Evolutionary conservation across 2,329 filamentous ascomycete genomes (phyloP).

Genomic region (Tolypocladium ovalisporum): DNA sequence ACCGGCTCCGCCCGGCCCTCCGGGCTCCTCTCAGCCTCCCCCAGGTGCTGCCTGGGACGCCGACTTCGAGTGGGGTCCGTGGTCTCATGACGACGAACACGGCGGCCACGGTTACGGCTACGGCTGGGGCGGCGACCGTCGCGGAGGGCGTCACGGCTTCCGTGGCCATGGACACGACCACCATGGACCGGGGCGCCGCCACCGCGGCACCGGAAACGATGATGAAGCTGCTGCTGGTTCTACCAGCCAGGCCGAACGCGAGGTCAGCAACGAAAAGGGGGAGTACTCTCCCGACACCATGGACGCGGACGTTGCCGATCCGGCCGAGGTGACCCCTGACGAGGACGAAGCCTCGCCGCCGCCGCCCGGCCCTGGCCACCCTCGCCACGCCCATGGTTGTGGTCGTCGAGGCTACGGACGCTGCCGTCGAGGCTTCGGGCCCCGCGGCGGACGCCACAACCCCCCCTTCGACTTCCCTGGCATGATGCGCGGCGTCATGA

Average conservation of each 20-base stretch:
- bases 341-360: constrained; percentile 13
- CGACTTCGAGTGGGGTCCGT: constrained; percentile 13
- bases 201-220: constrained; percentile 14
- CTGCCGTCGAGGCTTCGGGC: constrained; percentile 9
- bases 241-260: constrained; percentile 6
- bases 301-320: constrained; percentile 17
- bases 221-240: neutral
- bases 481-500: constrained; percentile 27
- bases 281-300: constrained; percentile 22
- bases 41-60: constrained; percentile 4
- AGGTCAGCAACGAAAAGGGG: constrained; percentile 18
- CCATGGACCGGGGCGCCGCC: constrained; percentile 9
- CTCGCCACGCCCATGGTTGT: constrained; percentile 8
- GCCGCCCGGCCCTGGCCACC: constrained; percentile 8
- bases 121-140: constrained; percentile 8
- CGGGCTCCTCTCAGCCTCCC: constrained; percentile 5
- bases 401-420: constrained; percentile 9
- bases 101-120: constrained; percentile 10
- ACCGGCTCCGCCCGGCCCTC: neutral
- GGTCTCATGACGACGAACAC: constrained; percentile 4
- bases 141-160: neutral
- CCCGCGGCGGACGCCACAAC: constrained; percentile 14
- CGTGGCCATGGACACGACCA: neutral
- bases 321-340: constrained; percentile 20
- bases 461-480: constrained; percentile 26